Evolutionary conservation across 768 basidiomycete genomes (phyloP).

Genomic region (Mrakia frigida): DNA sequence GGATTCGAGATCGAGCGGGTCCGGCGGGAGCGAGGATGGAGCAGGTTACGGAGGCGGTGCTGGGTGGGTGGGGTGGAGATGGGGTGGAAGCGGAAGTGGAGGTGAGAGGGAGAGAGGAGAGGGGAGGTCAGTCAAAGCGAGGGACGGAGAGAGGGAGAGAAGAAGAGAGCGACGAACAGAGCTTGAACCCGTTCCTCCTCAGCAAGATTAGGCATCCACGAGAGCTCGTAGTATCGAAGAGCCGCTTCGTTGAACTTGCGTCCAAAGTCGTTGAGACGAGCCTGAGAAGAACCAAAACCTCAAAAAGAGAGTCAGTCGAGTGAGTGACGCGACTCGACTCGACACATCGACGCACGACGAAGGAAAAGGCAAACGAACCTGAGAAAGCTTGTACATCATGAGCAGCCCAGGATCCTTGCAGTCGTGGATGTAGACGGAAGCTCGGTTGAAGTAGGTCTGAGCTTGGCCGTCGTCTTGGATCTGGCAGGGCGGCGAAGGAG

Average conservation of each 20-base stretch:
- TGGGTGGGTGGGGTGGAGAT: constrained; percentile 44
- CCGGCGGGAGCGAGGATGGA: constrained; percentile 96
- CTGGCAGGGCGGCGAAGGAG: not conserved
- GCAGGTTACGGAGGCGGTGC: constrained; percentile 87
- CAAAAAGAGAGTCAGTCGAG: not conserved
- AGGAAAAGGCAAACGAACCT: constrained; percentile 36
- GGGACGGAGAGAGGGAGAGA: not conserved
- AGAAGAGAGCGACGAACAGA: constrained; percentile 56
- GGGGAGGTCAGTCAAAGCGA: not conserved
- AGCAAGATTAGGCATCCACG: constrained; percentile 82
- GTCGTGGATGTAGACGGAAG: constrained; percentile 78
- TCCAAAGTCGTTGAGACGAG: constrained; percentile 84
- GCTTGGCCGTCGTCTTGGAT: constrained; percentile 96
- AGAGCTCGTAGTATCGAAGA: constrained; percentile 86
- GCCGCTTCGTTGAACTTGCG: constrained; percentile 94
- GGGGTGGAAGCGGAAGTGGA: too few relatives aligned
- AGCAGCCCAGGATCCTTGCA: constrained; percentile 68
- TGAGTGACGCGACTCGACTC: not conserved
- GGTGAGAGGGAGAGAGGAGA: not conserved
- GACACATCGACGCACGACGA: not conserved
- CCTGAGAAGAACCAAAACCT: constrained; percentile 56
- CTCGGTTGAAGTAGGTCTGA: constrained; percentile 97
- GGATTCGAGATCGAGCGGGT: constrained; percentile 85
- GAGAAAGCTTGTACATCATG: constrained; percentile 40
- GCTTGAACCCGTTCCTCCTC: constrained; percentile 87